Percentiles rank a stretch among this genome's conserved stretches.
phyloP scores from a whole-genome alignment of 345 rosid species.

The Eucalyptus fibrosa region DNA sequence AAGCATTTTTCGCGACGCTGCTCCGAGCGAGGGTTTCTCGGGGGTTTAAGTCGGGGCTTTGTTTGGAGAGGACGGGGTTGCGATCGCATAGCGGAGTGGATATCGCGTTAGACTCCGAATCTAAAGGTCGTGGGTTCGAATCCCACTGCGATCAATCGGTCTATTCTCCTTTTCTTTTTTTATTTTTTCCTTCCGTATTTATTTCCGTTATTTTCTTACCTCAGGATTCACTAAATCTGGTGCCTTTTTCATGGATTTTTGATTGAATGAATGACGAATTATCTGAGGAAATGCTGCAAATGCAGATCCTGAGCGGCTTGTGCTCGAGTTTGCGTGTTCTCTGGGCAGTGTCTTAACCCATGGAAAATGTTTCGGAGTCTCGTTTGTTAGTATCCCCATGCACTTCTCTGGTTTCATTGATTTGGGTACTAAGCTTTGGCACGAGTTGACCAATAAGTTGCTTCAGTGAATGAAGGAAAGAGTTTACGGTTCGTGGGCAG shows the following conservation, averaged over 20 bases:
- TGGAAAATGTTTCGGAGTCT: background rate
- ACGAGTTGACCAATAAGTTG: background rate
- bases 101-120: conserved; percentile 99
- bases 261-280: background rate
- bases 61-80: background rate
- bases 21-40: background rate
- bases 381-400: background rate
- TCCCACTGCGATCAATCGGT: conserved; percentile 97
- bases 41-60: background rate
- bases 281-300: background rate
- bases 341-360: background rate
- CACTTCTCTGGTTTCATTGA: background rate
- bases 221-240: background rate
- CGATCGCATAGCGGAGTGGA: conserved; percentile 99
- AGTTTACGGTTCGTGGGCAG: background rate
- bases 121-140: conserved; percentile 99
- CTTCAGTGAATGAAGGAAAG: background rate
- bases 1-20: background rate
- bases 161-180: too few species aligned
- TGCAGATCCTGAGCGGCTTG: background rate
- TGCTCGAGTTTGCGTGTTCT: background rate
- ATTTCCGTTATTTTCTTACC: background rate
- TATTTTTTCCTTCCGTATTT: background rate
- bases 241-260: background rate
- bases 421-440: background rate